Conservation (phyloP, 2,329 filamentous ascomycete genomes). For the Metarhizium album region DNA sequence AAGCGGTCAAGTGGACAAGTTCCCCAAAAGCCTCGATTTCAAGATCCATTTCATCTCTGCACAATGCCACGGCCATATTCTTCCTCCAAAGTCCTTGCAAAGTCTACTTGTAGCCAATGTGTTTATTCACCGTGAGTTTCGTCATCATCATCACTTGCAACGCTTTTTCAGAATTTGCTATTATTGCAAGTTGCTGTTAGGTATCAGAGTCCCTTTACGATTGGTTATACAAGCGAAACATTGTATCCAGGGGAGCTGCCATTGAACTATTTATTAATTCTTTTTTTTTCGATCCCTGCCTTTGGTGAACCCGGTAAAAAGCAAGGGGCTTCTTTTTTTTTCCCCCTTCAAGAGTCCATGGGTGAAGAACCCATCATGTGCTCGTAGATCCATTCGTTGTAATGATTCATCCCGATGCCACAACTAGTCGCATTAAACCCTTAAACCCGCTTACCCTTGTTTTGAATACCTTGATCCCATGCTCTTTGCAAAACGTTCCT, state of each 20-base stretch:
- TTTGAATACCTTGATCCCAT: background rate
- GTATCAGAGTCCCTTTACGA: too few species aligned
- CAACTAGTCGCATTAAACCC: background rate
- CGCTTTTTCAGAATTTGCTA: too few species aligned
- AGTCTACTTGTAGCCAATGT: too few species aligned
- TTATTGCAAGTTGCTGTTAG: too few species aligned
- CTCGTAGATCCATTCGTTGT: background rate
- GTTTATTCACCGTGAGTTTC: too few species aligned
- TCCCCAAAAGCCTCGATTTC: background rate
- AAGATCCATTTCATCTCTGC: too few species aligned
- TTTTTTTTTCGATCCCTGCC: background rate
- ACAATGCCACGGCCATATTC: too few species aligned
- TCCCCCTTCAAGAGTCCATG: background rate
- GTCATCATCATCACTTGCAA: too few species aligned
- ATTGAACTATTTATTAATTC: too few species aligned
- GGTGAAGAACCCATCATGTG: background rate
- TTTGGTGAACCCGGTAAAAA: background rate
- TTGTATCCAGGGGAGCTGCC: too few species aligned
- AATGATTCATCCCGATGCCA: background rate
- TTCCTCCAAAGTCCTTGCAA: too few species aligned
- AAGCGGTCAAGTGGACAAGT: background rate
- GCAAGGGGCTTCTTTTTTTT: background rate
- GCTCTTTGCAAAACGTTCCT: conserved; percentile 6
- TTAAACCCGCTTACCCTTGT: background rate
- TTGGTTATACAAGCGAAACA: too few species aligned